These are phyloP conservation scores for Torulaspora delbrueckii DNA, from an alignment of 805 yeast genomes.

Conservation along the genomic window DNA sequence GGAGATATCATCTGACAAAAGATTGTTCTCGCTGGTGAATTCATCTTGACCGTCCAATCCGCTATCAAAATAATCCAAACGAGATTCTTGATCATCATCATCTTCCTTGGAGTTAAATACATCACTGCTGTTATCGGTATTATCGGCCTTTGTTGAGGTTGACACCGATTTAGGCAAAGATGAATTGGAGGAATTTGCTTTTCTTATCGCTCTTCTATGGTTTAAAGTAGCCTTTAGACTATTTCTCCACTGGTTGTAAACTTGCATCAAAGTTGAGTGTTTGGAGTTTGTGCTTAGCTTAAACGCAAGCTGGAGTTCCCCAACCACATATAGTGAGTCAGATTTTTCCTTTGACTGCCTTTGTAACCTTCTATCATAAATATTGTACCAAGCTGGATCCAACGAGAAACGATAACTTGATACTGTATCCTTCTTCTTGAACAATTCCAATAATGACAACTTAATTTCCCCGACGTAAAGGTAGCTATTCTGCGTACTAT, in stretches of 20 bases:
- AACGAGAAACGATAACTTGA: constrained; percentile 21
- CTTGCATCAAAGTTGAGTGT: constrained; percentile 19
- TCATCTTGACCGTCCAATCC: constrained; percentile 10
- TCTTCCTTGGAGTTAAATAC: constrained; percentile 4
- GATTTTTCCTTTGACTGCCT: constrained; percentile 10
- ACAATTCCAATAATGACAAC: constrained; percentile 27
- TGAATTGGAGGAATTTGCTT: neutral
- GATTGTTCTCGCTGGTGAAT: constrained; percentile 11
- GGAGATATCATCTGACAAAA: constrained; percentile 12
- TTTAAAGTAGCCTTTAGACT: constrained; percentile 8
- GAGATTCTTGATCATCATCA: constrained; percentile 13
- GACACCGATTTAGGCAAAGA: neutral
- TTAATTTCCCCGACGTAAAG: constrained; percentile 32
- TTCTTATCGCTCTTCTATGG: constrained; percentile 7
- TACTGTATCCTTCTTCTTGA: constrained; percentile 17
- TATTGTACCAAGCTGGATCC: constrained; percentile 25
- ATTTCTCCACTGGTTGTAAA: constrained; percentile 24
- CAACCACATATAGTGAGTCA: constrained; percentile 16
- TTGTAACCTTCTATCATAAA: constrained; percentile 23
- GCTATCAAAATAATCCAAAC: constrained; percentile 11
- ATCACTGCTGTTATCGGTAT: neutral
- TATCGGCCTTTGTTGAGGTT: neutral
- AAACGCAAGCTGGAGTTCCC: constrained; percentile 27
- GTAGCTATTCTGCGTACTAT: constrained; percentile 14
- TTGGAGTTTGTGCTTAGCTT: constrained; percentile 17